phyloP scores from a whole-genome alignment of 1,139 yeast genomes.

The Suhomyces ambrosiae region DNA sequence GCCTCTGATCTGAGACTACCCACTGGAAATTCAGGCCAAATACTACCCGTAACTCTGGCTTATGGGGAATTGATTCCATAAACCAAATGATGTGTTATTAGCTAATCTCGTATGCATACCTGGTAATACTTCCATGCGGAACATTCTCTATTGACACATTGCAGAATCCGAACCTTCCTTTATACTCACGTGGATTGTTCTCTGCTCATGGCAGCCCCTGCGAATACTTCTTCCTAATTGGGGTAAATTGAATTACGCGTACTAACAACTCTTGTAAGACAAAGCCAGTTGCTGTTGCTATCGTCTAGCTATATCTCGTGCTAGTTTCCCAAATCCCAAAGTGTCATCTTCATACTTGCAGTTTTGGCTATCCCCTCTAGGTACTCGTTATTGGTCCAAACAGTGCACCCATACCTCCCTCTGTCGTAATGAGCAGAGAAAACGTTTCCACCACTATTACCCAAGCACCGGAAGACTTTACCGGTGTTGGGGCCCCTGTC shows the following conservation, averaged over 20 bases:
- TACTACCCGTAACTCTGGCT: too few species aligned
- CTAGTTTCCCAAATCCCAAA: too few species aligned
- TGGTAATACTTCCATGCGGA: too few species aligned
- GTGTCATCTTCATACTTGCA: too few species aligned
- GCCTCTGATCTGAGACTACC: too few species aligned
- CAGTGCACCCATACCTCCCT: background rate
- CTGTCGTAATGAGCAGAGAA: constrained; percentile 7
- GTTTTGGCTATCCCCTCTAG: too few species aligned
- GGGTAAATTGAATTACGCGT: constrained; percentile 13
- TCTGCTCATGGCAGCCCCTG: constrained; percentile 7
- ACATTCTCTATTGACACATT: background rate
- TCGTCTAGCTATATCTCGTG: constrained; percentile 3
- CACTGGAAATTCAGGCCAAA: too few species aligned
- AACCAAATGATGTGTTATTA: too few species aligned
- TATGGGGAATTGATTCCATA: too few species aligned
- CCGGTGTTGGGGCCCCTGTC: constrained; percentile 10
- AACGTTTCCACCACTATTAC: constrained; percentile 12
- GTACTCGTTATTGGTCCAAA: background rate
- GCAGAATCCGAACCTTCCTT: too few species aligned
- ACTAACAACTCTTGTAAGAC: constrained; percentile 6
- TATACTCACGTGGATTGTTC: constrained; percentile 3
- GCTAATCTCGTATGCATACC: too few species aligned
- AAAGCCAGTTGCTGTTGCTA: constrained; percentile 8
- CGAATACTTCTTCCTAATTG: constrained; percentile 11
- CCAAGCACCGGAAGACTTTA: constrained; percentile 12